Evolutionary conservation across 805 yeast species (phyloP).

Genomic region (Candida manassasensis): DNA sequence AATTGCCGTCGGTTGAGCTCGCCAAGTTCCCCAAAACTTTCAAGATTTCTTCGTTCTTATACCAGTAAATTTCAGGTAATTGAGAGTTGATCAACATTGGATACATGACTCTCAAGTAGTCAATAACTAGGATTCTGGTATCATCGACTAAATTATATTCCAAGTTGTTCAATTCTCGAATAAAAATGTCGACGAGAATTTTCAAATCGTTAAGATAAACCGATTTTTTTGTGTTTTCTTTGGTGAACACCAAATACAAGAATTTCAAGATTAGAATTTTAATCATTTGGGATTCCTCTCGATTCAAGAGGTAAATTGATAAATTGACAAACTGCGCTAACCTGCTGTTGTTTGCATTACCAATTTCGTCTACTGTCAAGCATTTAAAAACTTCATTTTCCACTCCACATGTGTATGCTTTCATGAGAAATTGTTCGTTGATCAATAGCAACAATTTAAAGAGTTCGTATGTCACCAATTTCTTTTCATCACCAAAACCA

Average conservation of each 20-base stretch:
- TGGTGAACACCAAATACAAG: slow-evolving; percentile 68
- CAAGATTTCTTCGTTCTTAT: slow-evolving; percentile 52
- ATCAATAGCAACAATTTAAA: slow-evolving; percentile 68
- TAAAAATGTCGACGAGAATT: slow-evolving; percentile 76
- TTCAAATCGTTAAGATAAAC: slow-evolving; percentile 81
- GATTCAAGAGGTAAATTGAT: slow-evolving; percentile 57
- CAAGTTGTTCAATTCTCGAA: slow-evolving; percentile 72
- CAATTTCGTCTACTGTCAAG: slow-evolving; percentile 40
- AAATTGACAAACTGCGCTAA: slow-evolving; percentile 69
- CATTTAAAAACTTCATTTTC: slow-evolving; percentile 53
- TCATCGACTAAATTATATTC: slow-evolving; percentile 55
- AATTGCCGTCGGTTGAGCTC: slow-evolving; percentile 16
- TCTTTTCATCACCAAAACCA: slow-evolving; percentile 49
- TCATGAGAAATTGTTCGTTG: slow-evolving; percentile 86
- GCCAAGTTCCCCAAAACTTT: slow-evolving; percentile 48
- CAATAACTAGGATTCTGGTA: slow-evolving; percentile 43
- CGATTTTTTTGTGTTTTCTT: slow-evolving; percentile 56
- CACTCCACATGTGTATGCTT: slow-evolving; percentile 27
- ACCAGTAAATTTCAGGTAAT: slow-evolving; percentile 45
- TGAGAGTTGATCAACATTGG: slow-evolving; percentile 69
- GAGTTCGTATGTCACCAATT: slow-evolving; percentile 52
- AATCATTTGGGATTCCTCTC: slow-evolving; percentile 65
- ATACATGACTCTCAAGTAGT: slow-evolving; percentile 65
- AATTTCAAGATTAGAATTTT: slow-evolving; percentile 78
- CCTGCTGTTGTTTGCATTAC: slow-evolving; percentile 16